These are phyloP conservation scores for Botrytis porri DNA, from an alignment of 2,329 filamentous ascomycete species.

Conservation along the genomic window DNA sequence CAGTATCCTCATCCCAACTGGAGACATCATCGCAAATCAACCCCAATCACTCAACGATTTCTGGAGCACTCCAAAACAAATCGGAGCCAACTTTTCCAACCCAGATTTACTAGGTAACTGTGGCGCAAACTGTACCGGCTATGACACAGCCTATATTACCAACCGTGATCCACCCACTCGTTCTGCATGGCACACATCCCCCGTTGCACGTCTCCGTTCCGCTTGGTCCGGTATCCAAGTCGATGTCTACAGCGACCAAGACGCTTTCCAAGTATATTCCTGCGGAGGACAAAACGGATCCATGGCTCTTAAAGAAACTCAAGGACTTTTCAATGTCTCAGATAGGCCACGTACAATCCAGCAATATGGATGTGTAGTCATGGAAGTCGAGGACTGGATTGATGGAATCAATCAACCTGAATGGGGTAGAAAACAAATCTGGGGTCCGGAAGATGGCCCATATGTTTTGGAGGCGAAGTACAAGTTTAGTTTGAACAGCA, in stretches of 20 bases:
- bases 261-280: conserved; percentile 83
- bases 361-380: conserved; percentile 80
- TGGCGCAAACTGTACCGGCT: conserved; percentile 77
- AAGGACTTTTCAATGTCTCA: conserved; percentile 57
- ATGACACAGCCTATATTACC: conserved; percentile 70
- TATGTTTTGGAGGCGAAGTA: conserved; percentile 63
- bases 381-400: conserved; percentile 93
- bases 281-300: conserved; percentile 74
- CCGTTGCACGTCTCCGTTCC: conserved; percentile 65
- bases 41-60: conserved; percentile 72
- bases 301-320: conserved; percentile 65
- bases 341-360: conserved; percentile 61
- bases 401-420: conserved; percentile 89
- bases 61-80: conserved; percentile 76
- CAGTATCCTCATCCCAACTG: conserved; percentile 70
- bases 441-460: conserved; percentile 55
- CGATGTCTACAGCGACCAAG: conserved; percentile 79
- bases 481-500: conserved; percentile 44
- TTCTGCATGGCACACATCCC: conserved; percentile 62
- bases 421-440: conserved; percentile 74
- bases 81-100: conserved; percentile 66
- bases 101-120: conserved; percentile 69
- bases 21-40: conserved; percentile 68
- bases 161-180: conserved; percentile 56
- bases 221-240: conserved; percentile 79